Evolutionary conservation across 345 rosid species (phyloP), one percentile per base, ranked within the genome.

Genomic region (Boechera divaricarpa): DNA sequence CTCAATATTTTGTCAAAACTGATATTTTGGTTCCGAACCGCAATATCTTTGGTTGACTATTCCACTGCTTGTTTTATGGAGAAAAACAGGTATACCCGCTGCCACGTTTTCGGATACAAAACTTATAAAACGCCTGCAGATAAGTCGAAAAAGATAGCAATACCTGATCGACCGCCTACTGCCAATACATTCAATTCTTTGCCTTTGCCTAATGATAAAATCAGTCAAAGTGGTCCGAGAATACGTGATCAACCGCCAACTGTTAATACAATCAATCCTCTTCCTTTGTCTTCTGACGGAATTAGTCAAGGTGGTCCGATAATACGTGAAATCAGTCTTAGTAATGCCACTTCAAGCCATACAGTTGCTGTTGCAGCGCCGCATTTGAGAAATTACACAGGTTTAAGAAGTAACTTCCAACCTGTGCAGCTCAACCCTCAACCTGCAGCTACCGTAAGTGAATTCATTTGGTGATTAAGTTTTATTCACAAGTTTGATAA

Each of bases 31-130:
- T 67, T 47, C 36, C 54, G 6, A 8, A 28, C 11, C 1, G n/a
- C 62, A 49, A 3, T 58, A 39, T 41, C 39, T 21, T 55, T 29
- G 42, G 51, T 70, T 54, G 64, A 38, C 31, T 38, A 38, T 51
- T 69, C 32, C 12, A 16, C 18, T 74, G 4, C 79, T 77, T 69
- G 32, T 76, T 21, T 21, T 76, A 18, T 83, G 77, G 76, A 39
- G 11, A 41, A 53, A 75, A 69, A 73, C 91, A 94, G 98, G 97
- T 45, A 39, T 63, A 60, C 38, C 49, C 78, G 85, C 76, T 76
- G 88, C 79, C 87, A 90, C 39, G 57, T 84, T 76, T 36, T 87
- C 39, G 96, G 93, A 67, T 49, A 82, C 83, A 74, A 65, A 51
- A 53, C 81, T 78, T 76, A 76, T 45, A 63, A 71, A 55, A 28